Percentiles rank a stretch among this genome's conserved stretches.
Evolutionary conservation across 1,139 yeast species (phyloP).

Genomic region (Yamadazyma mexicana): DNA sequence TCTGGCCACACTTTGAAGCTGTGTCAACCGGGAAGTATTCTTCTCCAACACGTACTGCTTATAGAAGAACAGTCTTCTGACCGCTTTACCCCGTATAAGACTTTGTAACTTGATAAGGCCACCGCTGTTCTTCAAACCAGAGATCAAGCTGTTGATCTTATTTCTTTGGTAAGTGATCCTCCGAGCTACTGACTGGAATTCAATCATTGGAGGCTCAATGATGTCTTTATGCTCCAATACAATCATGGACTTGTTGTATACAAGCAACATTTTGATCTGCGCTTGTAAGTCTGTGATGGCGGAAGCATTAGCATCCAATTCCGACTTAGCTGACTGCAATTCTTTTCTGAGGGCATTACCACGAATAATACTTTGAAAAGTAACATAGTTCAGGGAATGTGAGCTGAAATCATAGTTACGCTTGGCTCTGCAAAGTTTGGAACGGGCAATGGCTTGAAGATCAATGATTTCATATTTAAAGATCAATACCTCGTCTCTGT

Average conservation of each 20-base stretch:
- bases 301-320: constrained; percentile 10
- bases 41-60: constrained; percentile 19
- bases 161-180: constrained; percentile 24
- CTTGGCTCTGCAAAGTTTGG: constrained; percentile 20
- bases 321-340: constrained; percentile 8
- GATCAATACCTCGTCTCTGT: constrained; percentile 33
- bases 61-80: constrained; percentile 22
- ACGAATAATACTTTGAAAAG: constrained; percentile 30
- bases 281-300: constrained; percentile 29
- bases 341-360: constrained; percentile 23
- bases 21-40: constrained; percentile 20
- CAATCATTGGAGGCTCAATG: constrained; percentile 26
- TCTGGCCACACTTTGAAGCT: constrained; percentile 53
- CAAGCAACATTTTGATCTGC: constrained; percentile 24
- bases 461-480: constrained; percentile 28
- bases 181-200: constrained; percentile 39
- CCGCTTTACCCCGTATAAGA: constrained; percentile 29
- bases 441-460: constrained; percentile 40
- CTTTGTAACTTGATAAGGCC: constrained; percentile 33
- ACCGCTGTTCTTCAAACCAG: constrained; percentile 14
- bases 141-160: constrained; percentile 14
- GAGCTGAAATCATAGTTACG: constrained; percentile 15
- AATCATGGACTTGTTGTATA: constrained; percentile 22
- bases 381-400: constrained; percentile 10
- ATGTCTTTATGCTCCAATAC: constrained; percentile 23